These are phyloP conservation scores for Chrysanthemum seticuspe DNA, from an alignment of 129 eudicot genomes.

Conservation along the genomic window DNA sequence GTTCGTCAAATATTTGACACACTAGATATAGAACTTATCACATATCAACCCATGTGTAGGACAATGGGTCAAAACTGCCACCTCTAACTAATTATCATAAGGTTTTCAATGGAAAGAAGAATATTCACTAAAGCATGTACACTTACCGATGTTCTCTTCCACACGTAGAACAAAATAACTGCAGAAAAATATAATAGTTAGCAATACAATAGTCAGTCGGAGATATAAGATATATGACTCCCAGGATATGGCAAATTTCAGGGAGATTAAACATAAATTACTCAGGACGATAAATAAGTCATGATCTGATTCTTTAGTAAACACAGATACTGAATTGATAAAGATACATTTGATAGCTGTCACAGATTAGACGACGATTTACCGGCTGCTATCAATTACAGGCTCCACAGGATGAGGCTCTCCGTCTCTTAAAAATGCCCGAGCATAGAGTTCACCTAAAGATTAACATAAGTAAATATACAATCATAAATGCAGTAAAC, in stretches of 20 bases:
- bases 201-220: no score
- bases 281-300: not conserved
- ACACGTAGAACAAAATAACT: slow-evolving; percentile 96
- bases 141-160: slow-evolving; percentile 89
- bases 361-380: not conserved
- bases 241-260: not conserved
- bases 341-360: slow-evolving; percentile 6
- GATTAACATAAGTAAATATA: not conserved
- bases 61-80: not conserved
- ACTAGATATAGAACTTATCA: not conserved
- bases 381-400: slow-evolving; percentile 99
- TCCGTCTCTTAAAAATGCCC: slow-evolving; percentile 96
- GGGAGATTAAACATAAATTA: not conserved
- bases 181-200: slow-evolving; percentile 31
- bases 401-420: slow-evolving; percentile 99
- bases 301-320: not conserved
- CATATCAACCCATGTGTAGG: not conserved
- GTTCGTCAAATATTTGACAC: not conserved
- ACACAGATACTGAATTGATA: not conserved
- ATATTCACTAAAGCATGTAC: slow-evolving; percentile 6
- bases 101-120: not conserved
- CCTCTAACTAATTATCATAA: not conserved
- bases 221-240: no score
- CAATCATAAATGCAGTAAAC: slow-evolving; percentile 16
- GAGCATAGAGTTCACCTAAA: slow-evolving; percentile 96